Evolutionary conservation across 768 basidiomycete genomes (phyloP), one percentile per base, ranked within the genome.

Genomic region (Mrakia gelida): DNA sequence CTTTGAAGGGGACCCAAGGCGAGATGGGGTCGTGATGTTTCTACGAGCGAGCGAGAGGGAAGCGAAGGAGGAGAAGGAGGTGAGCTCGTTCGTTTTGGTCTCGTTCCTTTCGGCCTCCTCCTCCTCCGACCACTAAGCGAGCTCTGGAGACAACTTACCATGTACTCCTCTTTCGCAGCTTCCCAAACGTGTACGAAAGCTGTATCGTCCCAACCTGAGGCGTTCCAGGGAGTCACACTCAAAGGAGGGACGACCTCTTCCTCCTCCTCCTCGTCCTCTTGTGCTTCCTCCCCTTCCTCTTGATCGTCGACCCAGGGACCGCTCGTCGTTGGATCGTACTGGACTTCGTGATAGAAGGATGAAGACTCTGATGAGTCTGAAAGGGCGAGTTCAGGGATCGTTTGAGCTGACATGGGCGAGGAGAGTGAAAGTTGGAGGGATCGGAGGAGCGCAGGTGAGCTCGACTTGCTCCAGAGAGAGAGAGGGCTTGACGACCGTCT

Each of bases 131-230:
- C 15, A 45, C 11, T 11, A 45, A 45, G 15, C 5, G 5, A 45
- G 45, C 4, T 8, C 18, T 7, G 18, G 7, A 67, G 23, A 38
- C 7, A 7, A 34, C 75, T 38, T 2, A 75, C 75, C 28, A 30
- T 32, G 45, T 75, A 75, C 30, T 75, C 75, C n/a, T 75, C 75
- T 23, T 43, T 75, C 23, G 75, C 75, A 32, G 75, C 75, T 38
- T n/a, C 63, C 63, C 63, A 75, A 9, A 70, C 75, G 4, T 38
- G 45, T 23, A 61, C 49, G 63, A 75, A 41, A 28, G 67, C 75
- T 15, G 30, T 43, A 23, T 75, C 75, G 52, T 75, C 75, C 75
- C 75, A 75, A 1, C 43, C 75, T 9, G 63, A 32, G 2, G 61
- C 43, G 30, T 75, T 70, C 75, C 75, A 67, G 15, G 52, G 32